These are phyloP conservation scores for Leishmania braziliensis DNA, from an alignment of 208 protist species.

Conservation along the genomic window DNA sequence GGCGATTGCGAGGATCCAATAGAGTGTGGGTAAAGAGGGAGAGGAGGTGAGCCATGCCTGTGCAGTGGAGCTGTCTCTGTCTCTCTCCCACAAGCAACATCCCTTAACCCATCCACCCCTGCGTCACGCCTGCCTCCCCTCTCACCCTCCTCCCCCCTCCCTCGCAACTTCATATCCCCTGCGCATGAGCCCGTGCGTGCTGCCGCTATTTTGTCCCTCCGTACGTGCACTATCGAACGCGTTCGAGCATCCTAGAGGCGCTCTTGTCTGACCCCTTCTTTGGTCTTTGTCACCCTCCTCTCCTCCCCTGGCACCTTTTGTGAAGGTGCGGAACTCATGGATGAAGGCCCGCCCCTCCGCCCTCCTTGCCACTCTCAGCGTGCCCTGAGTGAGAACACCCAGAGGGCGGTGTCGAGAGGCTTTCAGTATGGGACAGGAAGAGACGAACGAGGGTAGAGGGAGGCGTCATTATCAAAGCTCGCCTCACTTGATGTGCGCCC, in stretches of 20 bases:
- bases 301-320: neutral
- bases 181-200: neutral
- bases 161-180: no score
- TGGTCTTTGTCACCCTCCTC: no score
- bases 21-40: neutral
- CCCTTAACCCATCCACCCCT: neutral
- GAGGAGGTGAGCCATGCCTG: neutral
- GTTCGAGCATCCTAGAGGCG: neutral
- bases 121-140: neutral
- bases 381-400: neutral
- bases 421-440: neutral
- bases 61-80: neutral
- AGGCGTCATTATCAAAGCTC: neutral
- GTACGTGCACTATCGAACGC: neutral
- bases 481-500: neutral
- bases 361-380: neutral
- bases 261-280: neutral
- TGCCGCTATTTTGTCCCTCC: neutral
- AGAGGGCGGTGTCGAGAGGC: neutral
- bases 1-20: slow-evolving; percentile 57
- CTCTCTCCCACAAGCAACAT: neutral
- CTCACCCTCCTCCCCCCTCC: neutral
- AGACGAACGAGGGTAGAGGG: slow-evolving; percentile 1
- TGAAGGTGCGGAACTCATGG: neutral
- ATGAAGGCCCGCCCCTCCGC: neutral